Percentiles rank a stretch among this genome's conserved stretches.
Evolutionary conservation across 1,284 basidiomycete species (phyloP).

Genomic region (Tilletia walkeri): DNA sequence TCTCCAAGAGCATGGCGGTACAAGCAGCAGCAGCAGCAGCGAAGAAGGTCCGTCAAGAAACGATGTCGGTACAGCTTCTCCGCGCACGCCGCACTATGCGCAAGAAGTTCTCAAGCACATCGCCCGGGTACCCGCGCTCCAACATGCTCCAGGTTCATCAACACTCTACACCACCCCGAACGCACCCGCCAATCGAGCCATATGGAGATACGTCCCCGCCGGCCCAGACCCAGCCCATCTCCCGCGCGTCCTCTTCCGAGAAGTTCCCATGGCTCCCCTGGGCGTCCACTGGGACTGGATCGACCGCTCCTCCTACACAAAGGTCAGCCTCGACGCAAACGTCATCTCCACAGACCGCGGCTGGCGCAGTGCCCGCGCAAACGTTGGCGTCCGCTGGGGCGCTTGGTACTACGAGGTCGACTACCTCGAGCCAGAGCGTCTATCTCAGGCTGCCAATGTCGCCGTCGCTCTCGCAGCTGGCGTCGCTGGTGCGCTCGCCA

Average conservation of each 20-base stretch:
- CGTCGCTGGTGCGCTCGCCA: conserved; percentile 35
- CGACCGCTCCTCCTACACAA: conserved; percentile 69
- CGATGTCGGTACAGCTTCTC: background rate
- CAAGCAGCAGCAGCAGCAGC: conserved; percentile 21
- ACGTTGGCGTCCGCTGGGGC: conserved; percentile 83
- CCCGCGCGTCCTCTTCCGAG: conserved; percentile 41
- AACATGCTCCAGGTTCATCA: conserved; percentile 24
- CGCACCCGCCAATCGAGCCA: conserved; percentile 46
- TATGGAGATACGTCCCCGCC: conserved; percentile 49
- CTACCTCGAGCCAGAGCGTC: conserved; percentile 63
- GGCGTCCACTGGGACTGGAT: conserved; percentile 58
- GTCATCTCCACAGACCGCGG: conserved; percentile 79
- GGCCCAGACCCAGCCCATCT: conserved; percentile 43
- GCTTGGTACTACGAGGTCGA: conserved; percentile 92
- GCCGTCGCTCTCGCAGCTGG: conserved; percentile 33
- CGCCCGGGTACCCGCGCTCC: conserved; percentile 35
- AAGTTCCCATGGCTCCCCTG: conserved; percentile 38
- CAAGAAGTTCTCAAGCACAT: conserved; percentile 27
- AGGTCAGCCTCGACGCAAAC: conserved; percentile 76
- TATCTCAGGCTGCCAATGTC: conserved; percentile 57
- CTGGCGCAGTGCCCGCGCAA: conserved; percentile 83
- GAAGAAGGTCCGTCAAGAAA: background rate
- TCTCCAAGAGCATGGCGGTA: background rate
- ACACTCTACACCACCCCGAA: conserved; percentile 36
- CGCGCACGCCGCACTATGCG: conserved; percentile 13